A percentile compares a stretch with the other conserved stretches of the same genome.
Evolutionary conservation across 352 stramenopile species (phyloP).

Genomic region (Phytophthora litchii): DNA sequence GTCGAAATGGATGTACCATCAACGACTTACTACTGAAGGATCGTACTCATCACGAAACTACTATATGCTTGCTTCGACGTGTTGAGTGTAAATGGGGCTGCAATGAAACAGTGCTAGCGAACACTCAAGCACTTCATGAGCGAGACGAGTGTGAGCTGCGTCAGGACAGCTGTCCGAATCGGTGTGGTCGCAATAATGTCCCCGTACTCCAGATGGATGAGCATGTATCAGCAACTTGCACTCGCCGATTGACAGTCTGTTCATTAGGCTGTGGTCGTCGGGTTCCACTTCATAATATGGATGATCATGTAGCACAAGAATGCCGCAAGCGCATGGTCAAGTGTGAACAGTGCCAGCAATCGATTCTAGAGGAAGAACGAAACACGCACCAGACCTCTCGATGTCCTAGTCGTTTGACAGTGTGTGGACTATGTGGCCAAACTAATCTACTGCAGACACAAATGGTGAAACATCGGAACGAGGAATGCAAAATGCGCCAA

Average conservation of each 20-base stretch:
- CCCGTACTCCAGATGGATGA: conserved; percentile 42
- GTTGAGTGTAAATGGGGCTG: conserved; percentile 68
- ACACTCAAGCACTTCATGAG: conserved; percentile 52
- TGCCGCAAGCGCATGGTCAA: conserved; percentile 51
- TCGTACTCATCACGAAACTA: conserved; percentile 52
- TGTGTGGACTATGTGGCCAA: conserved; percentile 63
- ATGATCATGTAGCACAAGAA: conserved; percentile 35
- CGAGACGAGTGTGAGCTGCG: conserved; percentile 57
- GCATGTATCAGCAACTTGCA: conserved; percentile 43
- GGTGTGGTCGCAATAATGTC: conserved; percentile 46
- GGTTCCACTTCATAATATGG: conserved; percentile 56
- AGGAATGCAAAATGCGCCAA: conserved; percentile 64
- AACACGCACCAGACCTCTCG: conserved; percentile 33
- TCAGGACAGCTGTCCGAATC: conserved; percentile 54
- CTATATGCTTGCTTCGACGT: conserved; percentile 50
- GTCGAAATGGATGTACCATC: conserved; percentile 65
- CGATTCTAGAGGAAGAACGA: conserved; percentile 47
- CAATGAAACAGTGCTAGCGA: conserved; percentile 53
- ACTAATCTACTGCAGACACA: conserved; percentile 37
- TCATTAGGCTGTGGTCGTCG: conserved; percentile 53
- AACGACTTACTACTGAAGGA: conserved; percentile 48
- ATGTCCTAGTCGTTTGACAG: conserved; percentile 51
- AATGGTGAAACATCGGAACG: conserved; percentile 47
- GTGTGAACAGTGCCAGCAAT: conserved; percentile 42
- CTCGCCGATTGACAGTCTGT: conserved; percentile 44